A percentile compares a stretch with the other conserved stretches of the same genome.
These are phyloP conservation scores for Candida takata DNA, from an alignment of 805 yeast genomes.

Conservation along the genomic window DNA sequence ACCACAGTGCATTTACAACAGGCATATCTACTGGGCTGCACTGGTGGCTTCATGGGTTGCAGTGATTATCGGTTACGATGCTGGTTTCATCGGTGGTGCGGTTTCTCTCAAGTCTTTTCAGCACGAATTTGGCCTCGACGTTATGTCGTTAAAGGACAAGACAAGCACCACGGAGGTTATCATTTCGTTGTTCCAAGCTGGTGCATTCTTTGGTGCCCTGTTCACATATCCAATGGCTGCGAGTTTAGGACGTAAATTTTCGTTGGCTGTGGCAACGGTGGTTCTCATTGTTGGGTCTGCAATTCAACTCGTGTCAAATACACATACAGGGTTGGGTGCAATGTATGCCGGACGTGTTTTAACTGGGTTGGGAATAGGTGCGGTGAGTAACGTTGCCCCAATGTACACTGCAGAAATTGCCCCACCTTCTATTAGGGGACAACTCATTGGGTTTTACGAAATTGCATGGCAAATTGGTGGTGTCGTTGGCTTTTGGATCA, in stretches of 20 bases:
- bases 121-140: constrained; percentile 36
- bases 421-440: constrained; percentile 42
- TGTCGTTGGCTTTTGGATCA: constrained; percentile 16
- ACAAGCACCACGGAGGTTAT: constrained; percentile 32
- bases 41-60: constrained; percentile 42
- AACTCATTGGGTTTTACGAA: constrained; percentile 40
- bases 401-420: constrained; percentile 40
- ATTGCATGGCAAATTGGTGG: constrained; percentile 35
- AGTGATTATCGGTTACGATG: constrained; percentile 46
- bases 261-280: constrained; percentile 33
- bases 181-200: constrained; percentile 45
- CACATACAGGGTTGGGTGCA: constrained; percentile 33
- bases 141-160: constrained; percentile 22
- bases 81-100: constrained; percentile 51
- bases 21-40: constrained; percentile 36
- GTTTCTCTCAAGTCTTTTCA: constrained; percentile 39
- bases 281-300: constrained; percentile 38
- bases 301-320: constrained; percentile 27
- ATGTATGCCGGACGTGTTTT: constrained; percentile 47
- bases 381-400: constrained; percentile 43
- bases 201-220: constrained; percentile 43
- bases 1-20: constrained; percentile 40
- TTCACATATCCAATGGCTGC: constrained; percentile 37
- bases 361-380: constrained; percentile 46
- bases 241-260: constrained; percentile 32